Evolutionary conservation across 176 grass and related monocot genomes (phyloP).

Genomic region (Chrysopogon serrulatus): DNA sequence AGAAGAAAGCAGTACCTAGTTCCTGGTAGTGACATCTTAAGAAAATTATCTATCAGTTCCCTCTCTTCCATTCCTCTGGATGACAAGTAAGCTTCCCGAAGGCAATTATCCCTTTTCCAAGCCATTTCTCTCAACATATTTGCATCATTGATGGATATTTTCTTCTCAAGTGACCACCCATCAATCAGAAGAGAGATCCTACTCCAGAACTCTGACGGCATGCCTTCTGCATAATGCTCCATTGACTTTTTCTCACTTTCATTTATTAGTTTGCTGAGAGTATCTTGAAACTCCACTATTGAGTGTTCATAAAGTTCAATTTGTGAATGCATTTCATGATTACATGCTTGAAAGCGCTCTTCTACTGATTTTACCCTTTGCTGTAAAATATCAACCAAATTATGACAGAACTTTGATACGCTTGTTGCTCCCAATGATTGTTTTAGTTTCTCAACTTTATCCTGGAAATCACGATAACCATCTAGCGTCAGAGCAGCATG

Average conservation of each 20-base stretch:
- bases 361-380: slow-evolving; percentile 62
- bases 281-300: slow-evolving; percentile 72
- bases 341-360: slow-evolving; percentile 56
- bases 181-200: slow-evolving; percentile 74
- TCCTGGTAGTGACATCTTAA: slow-evolving; percentile 57
- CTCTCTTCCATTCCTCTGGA: slow-evolving; percentile 64
- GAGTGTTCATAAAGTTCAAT: slow-evolving; percentile 86
- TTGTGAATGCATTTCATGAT: slow-evolving; percentile 64
- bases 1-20: slow-evolving; percentile 46
- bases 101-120: slow-evolving; percentile 64
- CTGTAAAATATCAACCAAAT: slow-evolving; percentile 61
- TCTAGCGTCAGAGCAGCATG: slow-evolving; percentile 38
- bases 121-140: slow-evolving; percentile 66
- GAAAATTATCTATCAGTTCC: slow-evolving; percentile 69
- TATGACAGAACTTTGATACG: slow-evolving; percentile 40
- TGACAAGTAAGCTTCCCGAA: slow-evolving; percentile 74
- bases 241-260: slow-evolving; percentile 55
- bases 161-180: slow-evolving; percentile 94
- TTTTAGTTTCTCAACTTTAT: slow-evolving; percentile 52
- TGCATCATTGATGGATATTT: slow-evolving; percentile 62
- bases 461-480: slow-evolving; percentile 34
- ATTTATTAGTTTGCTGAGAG: slow-evolving; percentile 65
- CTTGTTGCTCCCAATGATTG: slow-evolving; percentile 44
- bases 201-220: slow-evolving; percentile 81
- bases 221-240: slow-evolving; percentile 43